Evolutionary conservation across 1,284 basidiomycete species (phyloP).

Genomic region (Ceratorhiza oryzae-sativae): DNA sequence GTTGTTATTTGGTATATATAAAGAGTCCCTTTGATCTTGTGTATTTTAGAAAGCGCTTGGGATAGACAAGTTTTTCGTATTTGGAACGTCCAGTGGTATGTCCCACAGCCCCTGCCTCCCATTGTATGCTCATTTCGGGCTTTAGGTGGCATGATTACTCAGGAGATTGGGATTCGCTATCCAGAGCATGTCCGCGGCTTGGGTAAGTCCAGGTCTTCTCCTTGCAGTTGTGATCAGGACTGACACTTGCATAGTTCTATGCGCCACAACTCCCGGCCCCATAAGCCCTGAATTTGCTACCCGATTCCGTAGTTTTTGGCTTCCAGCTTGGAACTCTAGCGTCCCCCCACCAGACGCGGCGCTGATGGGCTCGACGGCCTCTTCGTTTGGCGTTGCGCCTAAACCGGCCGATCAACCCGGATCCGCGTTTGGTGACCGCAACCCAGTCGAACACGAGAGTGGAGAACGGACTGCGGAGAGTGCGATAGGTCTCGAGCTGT

Average conservation of each 20-base stretch:
- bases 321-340: conserved; percentile 2
- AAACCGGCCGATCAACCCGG: conserved; percentile 11
- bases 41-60: conserved; percentile 6
- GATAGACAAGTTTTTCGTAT: conserved; percentile 20
- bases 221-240: not conserved
- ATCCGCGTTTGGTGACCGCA: conserved; percentile 7
- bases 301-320: not conserved
- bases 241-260: not conserved
- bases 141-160: conserved; percentile 15
- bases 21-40: not conserved
- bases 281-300: not conserved
- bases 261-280: not conserved
- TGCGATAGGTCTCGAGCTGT: conserved; percentile 7
- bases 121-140: not conserved
- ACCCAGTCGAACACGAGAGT: not conserved
- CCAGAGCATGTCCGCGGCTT: conserved; percentile 2
- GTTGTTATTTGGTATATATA: not conserved
- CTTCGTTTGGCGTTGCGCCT: not conserved
- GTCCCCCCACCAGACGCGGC: conserved; percentile 5
- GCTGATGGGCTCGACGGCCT: not conserved
- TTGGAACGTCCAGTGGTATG: conserved; percentile 23
- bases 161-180: conserved; percentile 13
- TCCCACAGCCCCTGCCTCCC: not conserved
- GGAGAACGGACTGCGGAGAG: conserved; percentile 17
- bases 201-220: not conserved